Conservation (phyloP, 495 filamentous ascomycete species). For the Penicillium robsamsonii region DNA sequence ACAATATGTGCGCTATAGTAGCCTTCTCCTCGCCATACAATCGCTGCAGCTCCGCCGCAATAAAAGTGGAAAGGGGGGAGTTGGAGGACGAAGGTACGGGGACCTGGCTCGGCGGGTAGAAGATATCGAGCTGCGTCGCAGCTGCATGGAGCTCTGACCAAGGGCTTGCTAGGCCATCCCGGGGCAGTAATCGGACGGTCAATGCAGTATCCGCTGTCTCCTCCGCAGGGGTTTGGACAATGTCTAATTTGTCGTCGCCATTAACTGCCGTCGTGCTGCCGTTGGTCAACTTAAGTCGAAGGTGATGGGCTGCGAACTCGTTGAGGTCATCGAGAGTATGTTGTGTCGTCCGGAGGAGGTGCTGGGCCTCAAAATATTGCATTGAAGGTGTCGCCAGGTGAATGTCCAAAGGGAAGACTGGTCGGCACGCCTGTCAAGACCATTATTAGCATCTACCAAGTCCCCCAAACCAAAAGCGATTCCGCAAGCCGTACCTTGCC, state of each 20-base stretch:
- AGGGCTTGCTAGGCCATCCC: constrained; percentile 52
- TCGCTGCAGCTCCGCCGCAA: constrained; percentile 73
- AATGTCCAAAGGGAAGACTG: constrained; percentile 84
- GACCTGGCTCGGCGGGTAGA: constrained; percentile 72
- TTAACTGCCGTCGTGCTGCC: constrained; percentile 26
- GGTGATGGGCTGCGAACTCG: constrained; percentile 87
- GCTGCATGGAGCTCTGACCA: constrained; percentile 64
- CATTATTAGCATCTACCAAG: constrained; percentile 17
- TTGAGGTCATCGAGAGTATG: constrained; percentile 87
- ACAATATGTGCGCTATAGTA: constrained; percentile 78
- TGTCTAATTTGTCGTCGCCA: constrained; percentile 2
- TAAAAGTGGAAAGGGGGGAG: constrained; percentile 73
- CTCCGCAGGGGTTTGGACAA: constrained; percentile 6
- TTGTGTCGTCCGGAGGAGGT: constrained; percentile 79
- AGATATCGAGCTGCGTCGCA: constrained; percentile 71
- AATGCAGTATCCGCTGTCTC: constrained; percentile 57
- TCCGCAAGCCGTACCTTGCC: constrained; percentile 63
- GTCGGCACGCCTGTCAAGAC: constrained; percentile 68
- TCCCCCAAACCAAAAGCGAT: background rate
- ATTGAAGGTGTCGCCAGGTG: constrained; percentile 69
- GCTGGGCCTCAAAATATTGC: constrained; percentile 65
- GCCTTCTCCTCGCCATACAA: constrained; percentile 88
- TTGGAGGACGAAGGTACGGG: constrained; percentile 66
- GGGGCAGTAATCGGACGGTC: constrained; percentile 64
- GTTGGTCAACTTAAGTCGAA: constrained; percentile 69